phyloP scores from a whole-genome alignment of 257 asterid genomes.

The Solanum pimpinellifolium region DNA sequence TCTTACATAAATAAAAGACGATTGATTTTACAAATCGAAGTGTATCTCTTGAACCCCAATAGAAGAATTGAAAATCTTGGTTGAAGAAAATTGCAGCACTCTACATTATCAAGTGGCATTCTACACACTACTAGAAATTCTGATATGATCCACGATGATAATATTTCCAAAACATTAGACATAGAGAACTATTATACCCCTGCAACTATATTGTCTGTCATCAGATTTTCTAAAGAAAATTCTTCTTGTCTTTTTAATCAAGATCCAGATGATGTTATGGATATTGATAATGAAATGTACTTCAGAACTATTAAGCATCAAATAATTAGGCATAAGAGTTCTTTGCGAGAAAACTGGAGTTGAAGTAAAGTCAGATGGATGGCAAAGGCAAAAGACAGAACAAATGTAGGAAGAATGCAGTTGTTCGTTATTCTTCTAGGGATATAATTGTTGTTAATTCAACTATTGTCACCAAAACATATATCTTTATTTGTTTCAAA shows the following conservation, averaged over 20 bases:
- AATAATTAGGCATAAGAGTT: constrained; percentile 7
- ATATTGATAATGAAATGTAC: constrained; percentile 35
- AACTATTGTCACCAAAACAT: background rate
- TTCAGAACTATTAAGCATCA: constrained; percentile 33
- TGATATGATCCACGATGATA: background rate
- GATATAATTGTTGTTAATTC: background rate
- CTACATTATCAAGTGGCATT: background rate
- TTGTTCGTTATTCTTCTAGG: background rate
- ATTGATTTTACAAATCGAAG: background rate
- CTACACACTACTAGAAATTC: background rate
- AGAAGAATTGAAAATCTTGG: background rate
- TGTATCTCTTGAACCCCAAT: background rate
- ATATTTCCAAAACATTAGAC: background rate
- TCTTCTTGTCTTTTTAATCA: constrained; percentile 15
- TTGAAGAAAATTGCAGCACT: background rate
- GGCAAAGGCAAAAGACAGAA: constrained; percentile 12
- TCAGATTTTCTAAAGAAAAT: background rate
- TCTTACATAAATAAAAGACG: background rate
- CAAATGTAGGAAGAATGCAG: constrained; percentile 5
- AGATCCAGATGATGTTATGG: constrained; percentile 58
- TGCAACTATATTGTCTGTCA: background rate
- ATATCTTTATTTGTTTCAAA: background rate
- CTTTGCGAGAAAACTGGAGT: background rate
- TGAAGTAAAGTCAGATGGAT: constrained; percentile 7
- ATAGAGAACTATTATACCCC: background rate